Conservation (phyloP, 768 basidiomycete species). For the Phylloporus sp. region DNA sequence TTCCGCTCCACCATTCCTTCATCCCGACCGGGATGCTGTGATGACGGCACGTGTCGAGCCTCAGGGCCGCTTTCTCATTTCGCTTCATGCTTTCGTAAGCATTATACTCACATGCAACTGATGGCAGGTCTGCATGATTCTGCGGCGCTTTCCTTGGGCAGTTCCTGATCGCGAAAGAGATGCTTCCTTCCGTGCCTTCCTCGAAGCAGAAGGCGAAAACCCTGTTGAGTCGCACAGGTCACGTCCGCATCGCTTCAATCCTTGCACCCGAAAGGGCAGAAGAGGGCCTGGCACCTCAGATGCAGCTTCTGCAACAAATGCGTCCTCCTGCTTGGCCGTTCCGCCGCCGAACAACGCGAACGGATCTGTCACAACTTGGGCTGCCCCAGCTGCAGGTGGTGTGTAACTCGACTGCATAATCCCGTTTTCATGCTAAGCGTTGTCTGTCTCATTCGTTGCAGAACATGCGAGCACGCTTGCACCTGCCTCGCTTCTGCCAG, state of each 20-base stretch:
- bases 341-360: constrained; percentile 3
- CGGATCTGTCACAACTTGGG: constrained; percentile 7
- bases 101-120: constrained; percentile 7
- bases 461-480: constrained; percentile 12
- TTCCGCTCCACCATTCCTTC: neutral
- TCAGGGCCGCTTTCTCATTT: constrained; percentile 2
- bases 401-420: constrained; percentile 11
- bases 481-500: constrained; percentile 16
- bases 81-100: constrained; percentile 5
- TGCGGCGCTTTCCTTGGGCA: constrained; percentile 98
- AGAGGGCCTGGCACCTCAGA: neutral
- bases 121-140: constrained; percentile 74
- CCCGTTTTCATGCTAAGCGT: constrained; percentile 11
- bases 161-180: constrained; percentile 94
- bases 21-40: neutral
- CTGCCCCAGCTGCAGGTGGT: constrained; percentile 18
- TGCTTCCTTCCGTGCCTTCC: constrained; percentile 86
- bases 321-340: constrained; percentile 2
- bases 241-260: constrained; percentile 10
- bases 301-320: neutral
- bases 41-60: constrained; percentile 1
- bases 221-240: constrained; percentile 33
- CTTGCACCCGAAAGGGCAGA: neutral
- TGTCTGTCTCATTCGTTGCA: constrained; percentile 5
- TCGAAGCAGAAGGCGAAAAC: constrained; percentile 87